These are phyloP conservation scores for Nothomitra cinnamomea DNA, from an alignment of 2,329 filamentous ascomycete species.

Conservation along the genomic window DNA sequence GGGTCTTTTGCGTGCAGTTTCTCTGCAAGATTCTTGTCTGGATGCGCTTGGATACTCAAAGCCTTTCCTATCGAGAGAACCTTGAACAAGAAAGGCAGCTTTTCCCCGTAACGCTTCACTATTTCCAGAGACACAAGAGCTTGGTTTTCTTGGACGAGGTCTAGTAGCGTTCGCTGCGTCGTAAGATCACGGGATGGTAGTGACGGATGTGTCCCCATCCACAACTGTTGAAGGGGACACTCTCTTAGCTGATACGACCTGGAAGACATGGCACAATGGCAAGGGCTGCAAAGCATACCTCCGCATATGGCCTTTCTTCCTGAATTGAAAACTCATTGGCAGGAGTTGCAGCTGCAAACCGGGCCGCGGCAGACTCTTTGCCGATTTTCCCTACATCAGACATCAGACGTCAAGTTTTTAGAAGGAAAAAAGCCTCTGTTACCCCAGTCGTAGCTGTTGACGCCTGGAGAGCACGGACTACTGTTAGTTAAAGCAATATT, in stretches of 20 bases:
- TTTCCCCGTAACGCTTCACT: conserved; percentile 56
- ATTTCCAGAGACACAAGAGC: conserved; percentile 62
- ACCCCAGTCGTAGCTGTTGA: conserved; percentile 98
- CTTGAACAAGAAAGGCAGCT: conserved; percentile 94
- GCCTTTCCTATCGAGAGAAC: conserved; percentile 92
- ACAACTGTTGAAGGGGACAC: conserved; percentile 41
- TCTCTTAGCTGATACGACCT: conserved; percentile 7
- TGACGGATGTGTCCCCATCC: conserved; percentile 97
- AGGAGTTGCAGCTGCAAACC: conserved; percentile 73
- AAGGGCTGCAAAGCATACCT: conserved; percentile 36
- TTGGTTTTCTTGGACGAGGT: conserved; percentile 75
- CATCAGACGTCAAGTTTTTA: neutral
- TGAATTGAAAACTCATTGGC: conserved; percentile 59
- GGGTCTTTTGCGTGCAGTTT: conserved; percentile 70
- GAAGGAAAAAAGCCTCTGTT: conserved; percentile 9
- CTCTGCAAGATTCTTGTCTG: conserved; percentile 88
- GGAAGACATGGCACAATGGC: neutral
- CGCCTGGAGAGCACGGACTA: conserved; percentile 35
- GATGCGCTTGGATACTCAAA: conserved; percentile 90
- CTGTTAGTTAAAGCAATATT: conserved; percentile 6
- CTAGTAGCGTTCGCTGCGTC: conserved; percentile 71
- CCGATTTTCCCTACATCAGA: conserved; percentile 59
- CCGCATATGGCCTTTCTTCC: conserved; percentile 81
- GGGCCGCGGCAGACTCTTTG: conserved; percentile 69
- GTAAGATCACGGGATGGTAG: conserved; percentile 81